phyloP scores from a whole-genome alignment of 805 yeast genomes.

The Metschnikowia drakensbergensis region DNA sequence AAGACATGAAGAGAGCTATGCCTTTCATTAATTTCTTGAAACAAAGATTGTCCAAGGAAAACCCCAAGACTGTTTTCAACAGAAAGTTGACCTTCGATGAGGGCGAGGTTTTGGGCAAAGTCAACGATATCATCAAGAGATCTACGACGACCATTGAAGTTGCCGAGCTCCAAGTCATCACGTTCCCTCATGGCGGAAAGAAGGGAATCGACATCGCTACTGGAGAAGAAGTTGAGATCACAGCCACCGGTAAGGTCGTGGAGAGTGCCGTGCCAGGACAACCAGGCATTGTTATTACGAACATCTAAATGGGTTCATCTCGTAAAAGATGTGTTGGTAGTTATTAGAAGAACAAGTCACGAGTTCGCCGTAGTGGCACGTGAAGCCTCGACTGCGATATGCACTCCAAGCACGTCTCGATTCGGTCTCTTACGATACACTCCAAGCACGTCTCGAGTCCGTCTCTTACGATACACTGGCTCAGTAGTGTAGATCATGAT shows the following conservation, averaged over 20 bases:
- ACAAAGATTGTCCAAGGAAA: constrained; percentile 67
- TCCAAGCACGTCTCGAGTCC: too few species aligned
- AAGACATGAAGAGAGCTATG: constrained; percentile 97
- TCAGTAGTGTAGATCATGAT: too few species aligned
- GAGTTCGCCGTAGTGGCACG: not conserved
- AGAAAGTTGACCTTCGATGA: constrained; percentile 85
- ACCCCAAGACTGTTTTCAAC: constrained; percentile 78
- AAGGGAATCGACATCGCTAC: constrained; percentile 63
- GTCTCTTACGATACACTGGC: too few species aligned
- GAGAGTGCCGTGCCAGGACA: constrained; percentile 89
- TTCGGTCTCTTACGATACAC: not conserved
- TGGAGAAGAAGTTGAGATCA: constrained; percentile 65
- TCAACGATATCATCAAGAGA: constrained; percentile 53
- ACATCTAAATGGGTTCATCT: constrained; percentile 33
- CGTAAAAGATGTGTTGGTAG: not conserved
- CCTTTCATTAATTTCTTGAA: constrained; percentile 88
- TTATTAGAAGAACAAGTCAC: not conserved
- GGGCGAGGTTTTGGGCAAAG: constrained; percentile 56
- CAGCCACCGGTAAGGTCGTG: constrained; percentile 61
- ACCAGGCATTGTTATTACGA: constrained; percentile 80
- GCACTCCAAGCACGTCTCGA: not conserved
- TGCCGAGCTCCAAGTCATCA: constrained; percentile 54
- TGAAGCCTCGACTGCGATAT: not conserved
- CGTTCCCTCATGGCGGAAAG: constrained; percentile 59
- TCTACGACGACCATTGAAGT: constrained; percentile 58